Evolutionary conservation across 208 protist genomes (phyloP).

Genomic region (Kentomonas sorsogonicus): DNA sequence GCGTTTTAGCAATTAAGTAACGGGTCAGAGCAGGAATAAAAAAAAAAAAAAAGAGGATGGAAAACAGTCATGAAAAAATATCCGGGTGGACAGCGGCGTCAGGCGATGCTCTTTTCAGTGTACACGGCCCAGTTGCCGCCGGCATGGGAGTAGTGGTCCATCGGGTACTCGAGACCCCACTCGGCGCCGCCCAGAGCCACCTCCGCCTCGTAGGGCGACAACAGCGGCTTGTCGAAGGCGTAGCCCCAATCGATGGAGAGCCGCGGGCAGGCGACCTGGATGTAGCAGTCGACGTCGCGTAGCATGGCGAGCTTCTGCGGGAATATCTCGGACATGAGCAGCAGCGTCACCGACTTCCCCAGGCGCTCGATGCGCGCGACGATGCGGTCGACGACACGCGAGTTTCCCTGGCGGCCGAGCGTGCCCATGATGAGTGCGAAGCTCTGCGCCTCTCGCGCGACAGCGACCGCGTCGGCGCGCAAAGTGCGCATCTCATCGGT

Average conservation of each 20-base stretch:
- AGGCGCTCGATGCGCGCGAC: slow-evolving; percentile 63
- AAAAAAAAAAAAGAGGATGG: slow-evolving; percentile 7
- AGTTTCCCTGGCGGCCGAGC: slow-evolving; percentile 95
- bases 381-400: slow-evolving; percentile 90
- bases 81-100: neutral
- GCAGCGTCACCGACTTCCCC: slow-evolving; percentile 68
- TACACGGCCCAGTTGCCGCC: slow-evolving; percentile 95
- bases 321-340: slow-evolving; percentile 98
- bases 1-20: neutral
- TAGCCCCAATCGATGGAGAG: slow-evolving; percentile 99
- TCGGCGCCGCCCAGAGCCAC: slow-evolving; percentile 84
- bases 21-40: slow-evolving; percentile 2
- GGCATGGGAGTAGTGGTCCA: slow-evolving; percentile 96
- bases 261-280: slow-evolving; percentile 97
- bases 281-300: slow-evolving; percentile 91
- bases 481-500: slow-evolving; percentile 88
- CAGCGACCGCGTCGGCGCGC: slow-evolving; percentile 70
- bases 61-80: slow-evolving; percentile 6
- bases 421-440: slow-evolving; percentile 97
- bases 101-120: slow-evolving; percentile 69
- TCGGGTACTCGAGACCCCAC: slow-evolving; percentile 93
- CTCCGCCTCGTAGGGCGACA: slow-evolving; percentile 96
- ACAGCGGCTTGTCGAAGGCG: slow-evolving; percentile 93
- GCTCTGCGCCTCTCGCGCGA: slow-evolving; percentile 66
- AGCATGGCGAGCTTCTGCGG: slow-evolving; percentile 92